Evolutionary conservation across 108 stramenopile genomes (phyloP).

Genomic region (Cyclotella atomus): DNA sequence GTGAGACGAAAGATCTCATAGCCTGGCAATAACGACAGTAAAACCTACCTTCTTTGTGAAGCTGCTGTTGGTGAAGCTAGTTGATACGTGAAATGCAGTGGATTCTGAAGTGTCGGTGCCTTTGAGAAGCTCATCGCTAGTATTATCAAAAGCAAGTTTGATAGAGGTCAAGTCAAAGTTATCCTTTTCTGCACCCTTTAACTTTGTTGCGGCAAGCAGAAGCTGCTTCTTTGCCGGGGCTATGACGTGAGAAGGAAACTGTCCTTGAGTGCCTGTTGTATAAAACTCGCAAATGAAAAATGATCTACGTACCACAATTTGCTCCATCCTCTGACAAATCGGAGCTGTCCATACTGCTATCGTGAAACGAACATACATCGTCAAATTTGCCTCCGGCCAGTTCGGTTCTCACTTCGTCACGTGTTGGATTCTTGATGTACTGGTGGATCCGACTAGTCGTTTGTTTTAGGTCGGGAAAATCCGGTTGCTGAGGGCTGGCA

Average conservation of each 20-base stretch:
- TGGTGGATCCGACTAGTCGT: no score
- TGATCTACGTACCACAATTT: background rate
- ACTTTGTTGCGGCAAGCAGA: background rate
- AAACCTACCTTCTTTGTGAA: background rate
- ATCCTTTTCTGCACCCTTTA: background rate
- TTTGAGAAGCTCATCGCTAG: background rate
- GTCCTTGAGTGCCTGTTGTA: background rate
- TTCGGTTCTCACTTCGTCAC: no score
- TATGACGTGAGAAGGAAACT: background rate
- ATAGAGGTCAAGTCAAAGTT: background rate
- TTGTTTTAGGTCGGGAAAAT: background rate
- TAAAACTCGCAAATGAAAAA: no score
- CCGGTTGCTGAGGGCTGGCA: background rate
- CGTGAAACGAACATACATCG: conserved; percentile 13
- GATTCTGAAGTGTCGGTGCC: background rate
- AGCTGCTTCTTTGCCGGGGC: background rate
- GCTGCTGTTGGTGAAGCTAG: background rate
- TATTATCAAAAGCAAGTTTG: background rate
- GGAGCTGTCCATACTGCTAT: background rate
- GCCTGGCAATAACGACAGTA: background rate
- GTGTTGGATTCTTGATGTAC: no score
- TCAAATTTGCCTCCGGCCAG: background rate
- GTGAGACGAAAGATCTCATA: no score
- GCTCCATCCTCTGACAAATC: background rate
- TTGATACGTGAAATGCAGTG: background rate